Evolutionary conservation across 2,329 filamentous ascomycete species (phyloP).

Genomic region (Bisporella sp.): DNA sequence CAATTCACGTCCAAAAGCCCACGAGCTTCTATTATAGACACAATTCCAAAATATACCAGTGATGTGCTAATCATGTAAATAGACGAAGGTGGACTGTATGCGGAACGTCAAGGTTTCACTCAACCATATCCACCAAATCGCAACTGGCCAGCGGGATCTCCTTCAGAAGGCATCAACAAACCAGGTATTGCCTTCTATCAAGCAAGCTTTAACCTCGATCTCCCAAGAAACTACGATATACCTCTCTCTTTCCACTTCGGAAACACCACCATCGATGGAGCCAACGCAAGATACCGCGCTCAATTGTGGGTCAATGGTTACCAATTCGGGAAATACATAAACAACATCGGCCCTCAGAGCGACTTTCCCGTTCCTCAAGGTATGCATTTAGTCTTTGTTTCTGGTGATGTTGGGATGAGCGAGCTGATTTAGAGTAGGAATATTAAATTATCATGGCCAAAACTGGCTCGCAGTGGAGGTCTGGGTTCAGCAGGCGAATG

Average conservation of each 20-base stretch:
- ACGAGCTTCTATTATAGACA: too few species aligned
- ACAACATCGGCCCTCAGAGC: slow-evolving; percentile 69
- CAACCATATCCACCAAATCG: slow-evolving; percentile 44
- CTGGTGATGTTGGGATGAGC: background rate
- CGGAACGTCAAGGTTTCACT: slow-evolving; percentile 57
- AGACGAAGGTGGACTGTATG: slow-evolving; percentile 34
- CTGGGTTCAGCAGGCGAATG: slow-evolving; percentile 45
- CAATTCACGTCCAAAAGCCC: too few species aligned
- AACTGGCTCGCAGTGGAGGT: slow-evolving; percentile 64
- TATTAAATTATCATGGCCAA: slow-evolving; percentile 61
- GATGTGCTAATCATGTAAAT: too few species aligned
- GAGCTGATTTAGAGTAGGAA: slow-evolving; percentile 57
- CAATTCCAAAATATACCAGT: too few species aligned
- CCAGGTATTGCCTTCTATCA: slow-evolving; percentile 54
- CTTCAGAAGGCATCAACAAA: slow-evolving; percentile 34
- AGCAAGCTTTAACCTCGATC: slow-evolving; percentile 45
- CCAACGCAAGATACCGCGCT: slow-evolving; percentile 42
- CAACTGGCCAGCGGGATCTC: slow-evolving; percentile 36
- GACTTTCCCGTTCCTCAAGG: slow-evolving; percentile 68
- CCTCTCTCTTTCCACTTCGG: slow-evolving; percentile 54
- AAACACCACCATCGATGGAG: slow-evolving; percentile 30
- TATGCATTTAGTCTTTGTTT: slow-evolving; percentile 18
- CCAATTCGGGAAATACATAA: slow-evolving; percentile 63
- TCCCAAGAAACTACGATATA: slow-evolving; percentile 52
- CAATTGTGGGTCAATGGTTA: slow-evolving; percentile 71